phyloP scores from a whole-genome alignment of 108 stramenopile species.

The Conticribra weissflogii region DNA sequence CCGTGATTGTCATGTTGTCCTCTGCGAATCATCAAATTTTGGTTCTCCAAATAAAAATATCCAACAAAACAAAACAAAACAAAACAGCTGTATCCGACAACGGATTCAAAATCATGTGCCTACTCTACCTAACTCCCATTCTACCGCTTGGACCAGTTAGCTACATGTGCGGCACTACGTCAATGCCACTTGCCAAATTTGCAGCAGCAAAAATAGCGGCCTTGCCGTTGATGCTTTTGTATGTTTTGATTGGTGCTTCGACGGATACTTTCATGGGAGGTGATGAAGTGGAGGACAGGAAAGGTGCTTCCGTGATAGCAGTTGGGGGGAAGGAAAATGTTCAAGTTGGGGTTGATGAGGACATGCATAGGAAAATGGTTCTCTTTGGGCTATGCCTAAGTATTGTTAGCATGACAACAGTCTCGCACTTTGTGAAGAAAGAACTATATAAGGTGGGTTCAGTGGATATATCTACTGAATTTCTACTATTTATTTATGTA shows the following conservation, averaged over 20 bases:
- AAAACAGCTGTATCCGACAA: constrained; percentile 67
- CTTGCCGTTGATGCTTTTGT: constrained; percentile 74
- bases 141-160: constrained; percentile 78
- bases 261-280: constrained; percentile 59
- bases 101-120: constrained; percentile 83
- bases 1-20: too few species aligned
- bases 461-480: neutral
- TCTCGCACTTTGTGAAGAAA: constrained; percentile 68
- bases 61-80: neutral
- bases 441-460: constrained; percentile 74
- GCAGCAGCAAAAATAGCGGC: constrained; percentile 78
- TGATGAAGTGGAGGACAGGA: too few species aligned
- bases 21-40: too few species aligned
- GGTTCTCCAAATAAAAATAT: too few species aligned
- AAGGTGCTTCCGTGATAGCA: constrained; percentile 3
- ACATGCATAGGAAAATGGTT: constrained; percentile 69
- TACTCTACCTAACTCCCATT: constrained; percentile 82
- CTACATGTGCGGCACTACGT: constrained; percentile 85
- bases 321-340: constrained; percentile 13
- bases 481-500: too few species aligned
- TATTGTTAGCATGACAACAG: constrained; percentile 71
- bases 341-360: constrained; percentile 56
- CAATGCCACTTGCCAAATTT: constrained; percentile 69
- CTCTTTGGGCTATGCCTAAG: constrained; percentile 67
- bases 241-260: constrained; percentile 81